These are phyloP conservation scores for Trichoderma koningiopsis DNA, from an alignment of 2,329 filamentous ascomycete genomes.

Conservation along the genomic window DNA sequence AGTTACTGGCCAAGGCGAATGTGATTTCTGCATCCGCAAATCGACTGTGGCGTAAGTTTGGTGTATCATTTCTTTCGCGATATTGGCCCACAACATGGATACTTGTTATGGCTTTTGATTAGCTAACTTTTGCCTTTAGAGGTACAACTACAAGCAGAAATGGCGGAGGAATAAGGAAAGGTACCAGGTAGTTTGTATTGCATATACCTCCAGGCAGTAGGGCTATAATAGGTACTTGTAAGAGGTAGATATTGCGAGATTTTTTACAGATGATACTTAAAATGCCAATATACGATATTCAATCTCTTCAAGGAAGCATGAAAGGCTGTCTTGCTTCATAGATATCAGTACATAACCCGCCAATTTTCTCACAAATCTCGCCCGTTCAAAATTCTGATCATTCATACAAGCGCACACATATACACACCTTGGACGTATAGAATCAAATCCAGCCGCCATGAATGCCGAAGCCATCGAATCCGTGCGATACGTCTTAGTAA, in stretches of 20 bases:
- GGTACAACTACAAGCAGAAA: conserved; percentile 53
- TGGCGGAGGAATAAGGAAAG: conserved; percentile 46
- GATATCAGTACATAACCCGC: not conserved
- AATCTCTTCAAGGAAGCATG: not conserved
- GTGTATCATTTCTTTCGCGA: not conserved
- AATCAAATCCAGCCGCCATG: not conserved
- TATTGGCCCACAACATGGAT: not conserved
- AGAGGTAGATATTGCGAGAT: not conserved
- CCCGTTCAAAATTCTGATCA: not conserved
- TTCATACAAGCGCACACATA: not conserved
- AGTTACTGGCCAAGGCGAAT: conserved; percentile 66
- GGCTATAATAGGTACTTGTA: not conserved
- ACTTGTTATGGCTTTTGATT: not conserved
- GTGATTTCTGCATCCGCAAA: conserved; percentile 70
- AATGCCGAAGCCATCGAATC: not conserved
- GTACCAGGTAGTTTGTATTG: not conserved
- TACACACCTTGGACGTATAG: not conserved
- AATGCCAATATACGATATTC: too few species aligned
- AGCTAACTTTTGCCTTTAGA: conserved; percentile 38
- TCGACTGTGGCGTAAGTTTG: conserved; percentile 64
- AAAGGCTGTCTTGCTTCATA: not conserved
- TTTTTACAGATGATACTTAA: not conserved
- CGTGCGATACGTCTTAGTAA: not conserved
- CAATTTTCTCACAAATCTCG: not conserved
- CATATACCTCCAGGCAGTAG: not conserved